Evolutionary conservation across 495 filamentous ascomycete species (phyloP), one percentile per base, ranked within the genome.

Genomic region (Aspergillus taichungensis): DNA sequence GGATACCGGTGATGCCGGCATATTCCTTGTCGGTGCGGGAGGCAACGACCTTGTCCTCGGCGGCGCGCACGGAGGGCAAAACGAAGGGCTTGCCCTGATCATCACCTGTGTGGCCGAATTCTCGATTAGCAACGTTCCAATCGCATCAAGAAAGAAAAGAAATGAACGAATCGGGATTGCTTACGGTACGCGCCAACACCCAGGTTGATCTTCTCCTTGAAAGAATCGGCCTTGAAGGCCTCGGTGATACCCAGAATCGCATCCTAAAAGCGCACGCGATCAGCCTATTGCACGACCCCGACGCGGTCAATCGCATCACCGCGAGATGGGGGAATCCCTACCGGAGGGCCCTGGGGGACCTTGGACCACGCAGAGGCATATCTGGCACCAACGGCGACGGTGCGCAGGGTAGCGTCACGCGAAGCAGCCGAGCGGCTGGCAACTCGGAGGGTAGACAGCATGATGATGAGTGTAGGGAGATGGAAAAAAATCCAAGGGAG

Each of bases 61-160:
- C 92, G 49, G 81, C 66, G 57, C 79, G 80, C 44, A 98, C 92
- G 30, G 92, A 96, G 34, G 91, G 92, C 40, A 98, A 84, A 43
- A 98, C 91, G 64, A 90, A 96, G 29, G 92, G 92, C 75, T 96
- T 95, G 56, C 92, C 92, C 68, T 85, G 72, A 76, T 96, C 89
- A 64, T 98, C 92, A 66, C 92, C 74, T 77, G 27, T 37, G n/a
- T 29, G 32, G 12, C 37, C 30, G 37, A 32, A 43, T 47, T n/a
- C 30, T 27, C 24, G 10, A n/a, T 40, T 30, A 51, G 60, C 53
- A 59, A 51, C 34, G 1, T 43, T 31, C 18, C 30, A 50, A 12
- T 11, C 34, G 12, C 8, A 34, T 30, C 9, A 29, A 13, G 29
- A 1, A 29, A 28, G 11, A 28, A 10, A n/a, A 38, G 34, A 14